Evolutionary conservation across 495 filamentous ascomycete species (phyloP), one percentile per base, ranked within the genome.

Genomic region (Glonium stellatum): DNA sequence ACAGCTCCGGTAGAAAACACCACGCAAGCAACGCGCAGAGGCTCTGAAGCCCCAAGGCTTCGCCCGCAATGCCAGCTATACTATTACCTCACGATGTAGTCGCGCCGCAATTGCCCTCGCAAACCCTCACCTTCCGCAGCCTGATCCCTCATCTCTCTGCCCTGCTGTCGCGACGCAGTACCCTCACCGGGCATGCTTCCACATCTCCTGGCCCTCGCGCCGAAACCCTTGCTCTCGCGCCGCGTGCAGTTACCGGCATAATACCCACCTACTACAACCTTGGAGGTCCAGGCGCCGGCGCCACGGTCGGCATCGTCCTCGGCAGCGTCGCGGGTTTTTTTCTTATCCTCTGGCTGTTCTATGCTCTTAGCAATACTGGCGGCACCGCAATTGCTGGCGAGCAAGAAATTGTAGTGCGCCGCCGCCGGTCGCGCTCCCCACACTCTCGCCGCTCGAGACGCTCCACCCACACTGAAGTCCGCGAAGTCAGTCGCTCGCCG

Each of bases 301-400:
- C 83, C 19, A 81, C 96, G n/a, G 89, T 79, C 13, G 91, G 90
- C 61, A 92, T 95, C 55, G 83, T 90, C 23, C 81, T 96, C 35
- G 91, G 91, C 63, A 80, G 82, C 50, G 84, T 95, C n/a, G 81
- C 76, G n/a, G 90, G 87, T 56, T 91, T 96, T 75, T 67, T 92
- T 15, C 76, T 96, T 1, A 56, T 92, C 34, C 77, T 93, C 37
- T 90, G 83, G 77, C 77, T 93, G 0, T 70, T 95, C 66, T 92
- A 61, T 52, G 59, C 63, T 10, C 65, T 76, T 53, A 62, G 59
- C 47, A 54, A 42, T 13, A 34, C 23, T 22, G 58, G 61, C 55
- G 51, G 56, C 46, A 41, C 44, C 10, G 42, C 35, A 10, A 58
- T 61, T 15, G 37, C 54, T 1, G 61, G 47, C 11, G 65, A 67